Percentiles rank a stretch among this genome's conserved stretches.
phyloP scores from a whole-genome alignment of 169 alveolate genomes.

The Besnoitia besnoiti region DNA sequence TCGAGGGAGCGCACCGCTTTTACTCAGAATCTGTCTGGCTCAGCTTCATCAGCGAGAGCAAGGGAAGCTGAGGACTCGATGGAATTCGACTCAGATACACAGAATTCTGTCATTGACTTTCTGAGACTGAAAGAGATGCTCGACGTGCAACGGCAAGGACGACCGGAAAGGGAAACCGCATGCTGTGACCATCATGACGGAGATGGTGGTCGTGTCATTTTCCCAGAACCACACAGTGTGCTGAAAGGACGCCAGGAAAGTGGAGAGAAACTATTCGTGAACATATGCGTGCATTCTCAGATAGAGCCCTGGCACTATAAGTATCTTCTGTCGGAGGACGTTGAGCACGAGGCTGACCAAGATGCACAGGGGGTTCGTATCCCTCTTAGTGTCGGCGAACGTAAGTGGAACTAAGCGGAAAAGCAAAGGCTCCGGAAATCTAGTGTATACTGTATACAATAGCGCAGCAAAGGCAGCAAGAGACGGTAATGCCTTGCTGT shows the following conservation, averaged over 20 bases:
- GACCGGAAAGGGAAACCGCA: not conserved
- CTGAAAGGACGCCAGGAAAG: conserved; percentile 45
- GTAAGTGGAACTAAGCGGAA: conserved; percentile 1
- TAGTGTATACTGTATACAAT: too few species aligned
- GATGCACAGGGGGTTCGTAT: conserved; percentile 44
- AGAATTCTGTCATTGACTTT: not conserved
- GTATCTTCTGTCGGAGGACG: conserved; percentile 1
- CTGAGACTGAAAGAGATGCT: not conserved
- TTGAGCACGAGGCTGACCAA: not conserved
- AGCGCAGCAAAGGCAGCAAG: too few species aligned
- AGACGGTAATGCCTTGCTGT: too few species aligned
- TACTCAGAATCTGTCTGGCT: too few species aligned
- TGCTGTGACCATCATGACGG: not conserved
- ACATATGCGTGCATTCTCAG: conserved; percentile 43
- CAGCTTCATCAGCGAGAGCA: not conserved
- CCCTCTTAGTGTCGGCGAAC: conserved; percentile 63
- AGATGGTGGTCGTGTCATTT: conserved; percentile 18
- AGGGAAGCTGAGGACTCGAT: not conserved
- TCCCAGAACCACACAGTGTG: conserved; percentile 44
- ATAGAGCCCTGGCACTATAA: conserved; percentile 67
- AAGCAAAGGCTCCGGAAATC: too few species aligned
- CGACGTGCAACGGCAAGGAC: not conserved
- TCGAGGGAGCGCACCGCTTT: too few species aligned
- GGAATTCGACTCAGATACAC: too few species aligned
- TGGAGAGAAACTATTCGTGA: conserved; percentile 55